Base-by-base conservation (phyloP, 345 rosid species). In the Salix brachista region DNA sequence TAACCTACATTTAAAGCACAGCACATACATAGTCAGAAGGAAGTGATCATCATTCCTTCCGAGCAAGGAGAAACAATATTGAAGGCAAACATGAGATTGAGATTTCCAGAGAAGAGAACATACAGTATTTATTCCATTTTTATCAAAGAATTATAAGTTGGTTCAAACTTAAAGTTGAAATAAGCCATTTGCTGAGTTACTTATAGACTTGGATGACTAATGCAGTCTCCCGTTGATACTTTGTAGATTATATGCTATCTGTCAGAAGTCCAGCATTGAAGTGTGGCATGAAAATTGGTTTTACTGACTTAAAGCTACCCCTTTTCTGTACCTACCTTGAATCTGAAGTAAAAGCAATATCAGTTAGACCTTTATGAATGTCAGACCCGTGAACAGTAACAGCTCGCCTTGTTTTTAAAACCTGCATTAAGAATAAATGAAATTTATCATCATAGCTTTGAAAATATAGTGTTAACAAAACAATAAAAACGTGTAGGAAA, bases 291-390 rank as follows among this genome's bases (percentile, higher is more conserved):
- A 46, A 46, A 46, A 44, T 12, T 46, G 50, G 17, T 14, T 46
- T 46, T 13, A 46, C 50, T 46, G 17, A 4, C 50, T 1, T 4
- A 13, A 61, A 58, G 68, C 12, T 65, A 80, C 23, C 5, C 64
- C 44, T 23, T n/a, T 12, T 62, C 23, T 73, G 64, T 36, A 78
- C 86, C 56, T 70, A 93, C 99, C 93, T 91, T 82, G 93, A 87
- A 68, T 83, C 72, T 66, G 84, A 74, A 54, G 78, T 78, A 60
- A 92, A 91, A 65, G 96, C 89, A 74, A 96, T 80, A 81, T 90
- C 97, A 67, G 93, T 86, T 71, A 92, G 83, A 74, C 97, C 97
- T 75, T 84, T 86, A 32, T 16, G 80, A 74, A 82, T 39, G 46
- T 80, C 74, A 73, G 87, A 84, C 73, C 97, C 97, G 62, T 85